These are phyloP conservation scores for Emiliania huxleyi DNA, from an alignment of 78 protist species.

Conservation along the genomic window DNA sequence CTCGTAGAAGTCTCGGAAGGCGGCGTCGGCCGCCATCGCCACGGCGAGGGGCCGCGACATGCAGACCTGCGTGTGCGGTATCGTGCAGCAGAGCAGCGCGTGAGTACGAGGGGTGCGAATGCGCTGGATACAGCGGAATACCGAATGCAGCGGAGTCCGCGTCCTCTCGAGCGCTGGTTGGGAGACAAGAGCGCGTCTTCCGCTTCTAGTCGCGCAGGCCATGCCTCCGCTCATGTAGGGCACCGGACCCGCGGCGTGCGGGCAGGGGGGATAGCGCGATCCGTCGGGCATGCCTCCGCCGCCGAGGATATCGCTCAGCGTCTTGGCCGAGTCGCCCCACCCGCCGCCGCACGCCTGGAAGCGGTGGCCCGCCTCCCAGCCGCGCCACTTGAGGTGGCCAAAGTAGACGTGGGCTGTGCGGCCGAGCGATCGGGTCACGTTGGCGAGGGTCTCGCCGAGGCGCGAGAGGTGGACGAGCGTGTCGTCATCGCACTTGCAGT, in stretches of 20 bases:
- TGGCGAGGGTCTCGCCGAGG: neutral
- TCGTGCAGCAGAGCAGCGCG: too few species aligned
- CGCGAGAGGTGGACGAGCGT: neutral
- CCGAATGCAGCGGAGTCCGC: too few species aligned
- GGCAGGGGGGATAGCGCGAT: neutral
- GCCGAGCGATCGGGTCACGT: neutral
- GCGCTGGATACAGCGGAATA: too few species aligned
- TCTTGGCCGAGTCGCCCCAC: neutral
- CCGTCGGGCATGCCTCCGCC: neutral
- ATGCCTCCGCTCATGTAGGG: slow-evolving; percentile 11
- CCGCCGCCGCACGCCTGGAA: slow-evolving; percentile 31
- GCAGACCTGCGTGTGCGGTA: too few species aligned
- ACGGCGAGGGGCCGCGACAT: neutral
- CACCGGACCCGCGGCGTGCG: neutral
- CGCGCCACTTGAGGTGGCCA: slow-evolving; percentile 19
- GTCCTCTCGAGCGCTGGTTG: too few species aligned
- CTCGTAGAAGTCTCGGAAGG: neutral
- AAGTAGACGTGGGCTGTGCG: neutral
- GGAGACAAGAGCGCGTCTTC: too few species aligned
- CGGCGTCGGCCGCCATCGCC: neutral
- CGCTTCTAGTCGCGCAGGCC: too few species aligned
- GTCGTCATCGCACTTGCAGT: slow-evolving; percentile 25
- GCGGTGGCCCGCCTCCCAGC: neutral
- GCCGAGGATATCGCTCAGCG: too few species aligned
- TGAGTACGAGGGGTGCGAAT: too few species aligned